Evolutionary conservation across 2,329 filamentous ascomycete genomes (phyloP), one percentile per base, ranked within the genome.

Genomic region (Dothiorella sarmentorum): DNA sequence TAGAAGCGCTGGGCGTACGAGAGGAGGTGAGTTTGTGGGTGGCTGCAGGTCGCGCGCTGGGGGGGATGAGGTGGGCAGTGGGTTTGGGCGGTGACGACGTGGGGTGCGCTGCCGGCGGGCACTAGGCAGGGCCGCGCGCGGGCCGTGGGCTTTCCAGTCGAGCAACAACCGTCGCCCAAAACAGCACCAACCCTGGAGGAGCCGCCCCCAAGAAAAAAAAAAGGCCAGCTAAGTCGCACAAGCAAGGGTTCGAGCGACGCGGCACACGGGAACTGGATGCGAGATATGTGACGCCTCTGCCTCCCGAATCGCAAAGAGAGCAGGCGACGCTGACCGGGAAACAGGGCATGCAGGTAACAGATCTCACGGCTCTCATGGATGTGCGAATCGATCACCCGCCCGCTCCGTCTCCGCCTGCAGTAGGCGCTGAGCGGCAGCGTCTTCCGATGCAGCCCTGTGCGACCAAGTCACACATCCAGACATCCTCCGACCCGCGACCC

Each of bases 231-330:
- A 22, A 51, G 68, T 72, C 52, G 61, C 63, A 71, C 71, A 72
- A 68, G 63, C 69, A 68, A 73, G 69, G 70, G 67, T 68, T 63
- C 56, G 45, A 27, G 63, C 55, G 55, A 27, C 42, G 55, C 55
- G 55, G 62, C 62, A 61, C 57, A 66, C 42, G 26, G 31, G 40
- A 40, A 40, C 24, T 31, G 51, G 51, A 42, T 43, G 51, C 51
- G n/a, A 49, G 42, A 38, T 57, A 47, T 49, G 42, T 57, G 42
- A 37, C 42, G 42, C 55, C 42, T 47, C 44, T 40, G 38, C 40
- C 49, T 7, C 27, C 43, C 33, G 33, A 10, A 40, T 53, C 49
- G 49, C 33, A 22, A 11, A n/a, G 13, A 2, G 24, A n/a, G 49
- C 29, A 13, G 29, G 29, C 29, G 10, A 24, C 35, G 55, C 55